These are phyloP conservation scores for Entomortierella beljakovae DNA, from an alignment of 192 early-diverging fungal genomes.

Conservation along the genomic window DNA sequence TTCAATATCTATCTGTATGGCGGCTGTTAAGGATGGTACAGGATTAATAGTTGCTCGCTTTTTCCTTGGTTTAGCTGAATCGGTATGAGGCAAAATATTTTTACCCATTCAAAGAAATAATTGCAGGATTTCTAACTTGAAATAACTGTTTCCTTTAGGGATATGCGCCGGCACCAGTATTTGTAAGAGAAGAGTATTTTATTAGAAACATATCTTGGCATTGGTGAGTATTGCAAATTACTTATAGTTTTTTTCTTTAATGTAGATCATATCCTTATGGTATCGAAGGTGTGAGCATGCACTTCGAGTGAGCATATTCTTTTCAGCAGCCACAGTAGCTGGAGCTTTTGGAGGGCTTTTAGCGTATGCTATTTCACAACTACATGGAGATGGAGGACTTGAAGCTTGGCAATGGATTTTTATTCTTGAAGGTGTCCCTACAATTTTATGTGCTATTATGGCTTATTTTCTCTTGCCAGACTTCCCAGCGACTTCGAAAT, in stretches of 20 bases:
- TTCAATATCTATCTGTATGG: conserved; percentile 55
- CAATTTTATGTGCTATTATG: conserved; percentile 44
- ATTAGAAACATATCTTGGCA: no score
- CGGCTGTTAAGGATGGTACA: conserved; percentile 42
- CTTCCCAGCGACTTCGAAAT: conserved; percentile 59
- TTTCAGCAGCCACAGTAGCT: conserved; percentile 60
- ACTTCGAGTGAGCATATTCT: conserved; percentile 61
- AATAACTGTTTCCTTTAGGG: no score
- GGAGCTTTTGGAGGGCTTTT: conserved; percentile 70
- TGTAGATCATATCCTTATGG: conserved; percentile 56
- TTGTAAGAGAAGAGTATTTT: not conserved
- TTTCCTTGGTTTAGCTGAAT: conserved; percentile 25
- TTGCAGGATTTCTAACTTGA: no score
- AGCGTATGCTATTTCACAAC: conserved; percentile 65
- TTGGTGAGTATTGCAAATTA: not conserved
- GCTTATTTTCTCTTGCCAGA: conserved; percentile 56
- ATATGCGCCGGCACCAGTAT: conserved; percentile 5
- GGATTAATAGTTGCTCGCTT: conserved; percentile 56
- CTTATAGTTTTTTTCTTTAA: not conserved
- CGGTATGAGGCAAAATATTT: no score
- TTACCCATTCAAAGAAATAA: no score
- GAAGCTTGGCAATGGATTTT: conserved; percentile 74
- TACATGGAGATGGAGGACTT: conserved; percentile 60
- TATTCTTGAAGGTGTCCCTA: conserved; percentile 69
- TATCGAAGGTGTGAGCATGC: conserved; percentile 64